Base-by-base conservation (phyloP, 805 yeast species). In the Sporopachydermia lactativora region DNA sequence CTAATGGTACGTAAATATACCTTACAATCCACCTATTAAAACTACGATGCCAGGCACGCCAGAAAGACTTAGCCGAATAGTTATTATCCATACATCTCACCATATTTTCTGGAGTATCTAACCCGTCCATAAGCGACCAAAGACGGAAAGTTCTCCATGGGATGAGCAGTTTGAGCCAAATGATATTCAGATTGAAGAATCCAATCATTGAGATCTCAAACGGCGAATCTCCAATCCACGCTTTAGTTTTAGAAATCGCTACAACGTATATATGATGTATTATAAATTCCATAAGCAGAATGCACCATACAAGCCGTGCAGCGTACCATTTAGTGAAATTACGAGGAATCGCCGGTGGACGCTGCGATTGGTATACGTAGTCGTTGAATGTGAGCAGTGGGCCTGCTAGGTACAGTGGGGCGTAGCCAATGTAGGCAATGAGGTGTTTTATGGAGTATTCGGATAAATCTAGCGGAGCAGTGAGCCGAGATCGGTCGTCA, bases 41-140 rank as follows among this genome's bases (percentile, higher is more conserved):
- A 38, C 94, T 80, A 53, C 97, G 73, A 60, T 92, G 99, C 99
- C 99, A 92, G 3, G 95, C 94, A 54, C 97, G 71, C 99, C 99
- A 92, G 57, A 92, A 92, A n/a, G 92, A 85, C 45, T 84, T 59
- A 0, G 96, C 92, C 24, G 94, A 81, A 58, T 78, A 92, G 60
- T 92, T 92, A 59, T 92, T 85, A 56, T 85, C 82, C 75, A 92
- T 84, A 55, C 97, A 88, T 43, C 99, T 68, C 42, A 92, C 77
- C 97, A 92, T 92, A 53, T 92, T 92, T 55, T 92, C 99, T 2
- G 98, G 97, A 0, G 97, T 83, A 53, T 92, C 97, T 40, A 89
- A 84, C 0, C 82, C 83, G 58, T 92, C 99, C n/a, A 83, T 49
- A 43, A 92, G 61, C 4, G 92, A 71, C 98, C 99, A 92, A 48